Percentiles rank a stretch among this genome's conserved stretches.
Evolutionary conservation across 1,284 basidiomycete species (phyloP).

Genomic region (Pyrrhoderma lamaoense): DNA sequence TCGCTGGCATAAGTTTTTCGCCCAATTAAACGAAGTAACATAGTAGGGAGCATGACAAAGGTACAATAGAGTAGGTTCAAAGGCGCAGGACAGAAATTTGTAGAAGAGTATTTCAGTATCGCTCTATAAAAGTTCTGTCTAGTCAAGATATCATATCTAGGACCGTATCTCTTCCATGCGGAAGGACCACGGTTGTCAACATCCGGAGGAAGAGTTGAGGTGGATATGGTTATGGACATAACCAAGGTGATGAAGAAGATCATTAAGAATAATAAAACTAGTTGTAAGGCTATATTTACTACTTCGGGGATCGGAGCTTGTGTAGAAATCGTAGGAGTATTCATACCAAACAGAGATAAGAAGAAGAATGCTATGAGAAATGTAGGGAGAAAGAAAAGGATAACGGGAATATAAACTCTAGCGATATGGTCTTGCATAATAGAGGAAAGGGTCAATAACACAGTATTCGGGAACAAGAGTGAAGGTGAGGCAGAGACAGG

Average conservation of each 20-base stretch:
- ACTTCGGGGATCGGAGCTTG: conserved; percentile 20
- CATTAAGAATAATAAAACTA: conserved; percentile 21
- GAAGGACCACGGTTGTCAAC: conserved; percentile 7
- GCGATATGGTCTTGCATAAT: conserved; percentile 34
- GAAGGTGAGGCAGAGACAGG: conserved; percentile 37
- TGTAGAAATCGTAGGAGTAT: conserved; percentile 24
- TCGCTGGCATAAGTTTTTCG: too few species aligned
- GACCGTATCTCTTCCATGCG: conserved; percentile 45
- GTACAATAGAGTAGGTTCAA: conserved; percentile 38
- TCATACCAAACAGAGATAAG: conserved; percentile 18
- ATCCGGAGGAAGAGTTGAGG: conserved; percentile 22
- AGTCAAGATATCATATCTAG: conserved; percentile 36
- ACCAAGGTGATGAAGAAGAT: conserved; percentile 23
- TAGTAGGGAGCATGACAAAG: conserved; percentile 24
- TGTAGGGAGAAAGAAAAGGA: conserved; percentile 42
- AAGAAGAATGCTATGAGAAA: conserved; percentile 37
- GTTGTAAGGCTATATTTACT: neutral
- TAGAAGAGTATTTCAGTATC: conserved; percentile 32
- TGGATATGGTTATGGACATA: conserved; percentile 21
- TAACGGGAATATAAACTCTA: conserved; percentile 32
- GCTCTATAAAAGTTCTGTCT: conserved; percentile 35
- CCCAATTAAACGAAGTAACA: conserved; percentile 21
- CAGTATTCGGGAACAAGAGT: conserved; percentile 32
- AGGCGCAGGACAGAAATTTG: conserved; percentile 42
- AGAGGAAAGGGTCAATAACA: conserved; percentile 37